Percentiles rank a stretch among this genome's conserved stretches.
Evolutionary conservation across 805 yeast species (phyloP).

Genomic region (Candida silvicultrix): DNA sequence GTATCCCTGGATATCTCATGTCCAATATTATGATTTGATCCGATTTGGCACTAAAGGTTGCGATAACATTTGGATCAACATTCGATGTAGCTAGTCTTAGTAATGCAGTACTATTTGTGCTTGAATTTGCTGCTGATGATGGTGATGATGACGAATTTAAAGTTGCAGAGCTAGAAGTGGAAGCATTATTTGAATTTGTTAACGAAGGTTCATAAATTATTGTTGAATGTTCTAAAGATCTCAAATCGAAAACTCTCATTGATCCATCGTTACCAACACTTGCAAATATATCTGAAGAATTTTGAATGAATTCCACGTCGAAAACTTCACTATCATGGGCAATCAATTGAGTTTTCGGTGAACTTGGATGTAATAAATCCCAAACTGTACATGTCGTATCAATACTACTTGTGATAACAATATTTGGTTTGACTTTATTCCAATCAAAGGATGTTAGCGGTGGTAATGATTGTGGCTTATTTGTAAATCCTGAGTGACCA

Average conservation of each 20-base stretch:
- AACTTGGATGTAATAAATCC: slow-evolving; percentile 64
- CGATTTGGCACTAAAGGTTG: slow-evolving; percentile 72
- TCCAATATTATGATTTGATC: slow-evolving; percentile 66
- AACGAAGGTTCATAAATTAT: slow-evolving; percentile 79
- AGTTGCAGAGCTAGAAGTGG: neutral
- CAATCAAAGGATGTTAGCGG: slow-evolving; percentile 95
- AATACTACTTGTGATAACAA: slow-evolving; percentile 77
- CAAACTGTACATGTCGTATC: slow-evolving; percentile 97
- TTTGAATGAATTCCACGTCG: slow-evolving; percentile 80
- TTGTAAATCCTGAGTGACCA: slow-evolving; percentile 20
- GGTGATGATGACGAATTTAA: neutral
- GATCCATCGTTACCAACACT: slow-evolving; percentile 96
- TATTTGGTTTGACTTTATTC: slow-evolving; percentile 65
- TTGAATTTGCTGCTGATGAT: neutral
- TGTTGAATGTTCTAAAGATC: slow-evolving; percentile 89
- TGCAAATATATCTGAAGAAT: slow-evolving; percentile 72
- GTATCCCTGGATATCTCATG: slow-evolving; percentile 82
- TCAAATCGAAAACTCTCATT: slow-evolving; percentile 82
- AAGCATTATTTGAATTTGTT: neutral
- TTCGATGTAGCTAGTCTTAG: slow-evolving; percentile 74
- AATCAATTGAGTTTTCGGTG: slow-evolving; percentile 86
- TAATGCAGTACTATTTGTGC: slow-evolving; percentile 34
- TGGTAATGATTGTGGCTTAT: slow-evolving; percentile 41
- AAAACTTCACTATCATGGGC: slow-evolving; percentile 96
- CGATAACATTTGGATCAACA: slow-evolving; percentile 74